Evolutionary conservation across 2,329 filamentous ascomycete genomes (phyloP).

Genomic region (Penicillium sp.): DNA sequence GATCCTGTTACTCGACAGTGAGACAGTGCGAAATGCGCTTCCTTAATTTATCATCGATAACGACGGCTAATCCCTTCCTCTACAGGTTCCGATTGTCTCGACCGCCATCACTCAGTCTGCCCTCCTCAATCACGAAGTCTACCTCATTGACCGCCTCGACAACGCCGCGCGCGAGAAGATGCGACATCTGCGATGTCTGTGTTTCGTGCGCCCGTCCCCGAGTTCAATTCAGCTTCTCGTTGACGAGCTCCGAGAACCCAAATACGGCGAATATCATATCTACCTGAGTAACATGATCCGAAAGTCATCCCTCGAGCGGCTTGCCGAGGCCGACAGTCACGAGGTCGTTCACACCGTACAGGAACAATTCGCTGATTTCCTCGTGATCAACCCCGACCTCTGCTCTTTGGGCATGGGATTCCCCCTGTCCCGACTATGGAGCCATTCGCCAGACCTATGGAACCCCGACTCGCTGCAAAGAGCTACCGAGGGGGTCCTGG

Average conservation of each 20-base stretch:
- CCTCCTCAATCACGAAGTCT: slow-evolving; percentile 93
- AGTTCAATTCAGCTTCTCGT: slow-evolving; percentile 92
- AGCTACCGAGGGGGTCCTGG: slow-evolving; percentile 81
- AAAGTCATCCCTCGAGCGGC: slow-evolving; percentile 88
- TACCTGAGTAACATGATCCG: slow-evolving; percentile 98
- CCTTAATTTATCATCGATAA: slow-evolving; percentile 4
- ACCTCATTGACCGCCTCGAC: slow-evolving; percentile 93
- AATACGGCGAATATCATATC: slow-evolving; percentile 95
- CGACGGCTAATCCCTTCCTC: slow-evolving; percentile 24
- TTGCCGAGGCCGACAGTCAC: slow-evolving; percentile 95
- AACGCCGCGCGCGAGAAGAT: slow-evolving; percentile 92
- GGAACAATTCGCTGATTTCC: slow-evolving; percentile 94
- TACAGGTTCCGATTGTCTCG: slow-evolving; percentile 79
- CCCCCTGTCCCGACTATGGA: slow-evolving; percentile 77
- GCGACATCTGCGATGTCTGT: slow-evolving; percentile 91
- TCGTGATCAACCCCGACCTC: slow-evolving; percentile 91
- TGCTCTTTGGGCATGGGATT: slow-evolving; percentile 75
- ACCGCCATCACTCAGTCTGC: slow-evolving; percentile 94
- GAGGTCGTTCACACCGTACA: slow-evolving; percentile 93
- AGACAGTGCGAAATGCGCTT: slow-evolving; percentile 66
- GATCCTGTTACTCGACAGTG: slow-evolving; percentile 87
- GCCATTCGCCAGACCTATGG: slow-evolving; percentile 78
- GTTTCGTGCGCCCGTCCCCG: slow-evolving; percentile 86
- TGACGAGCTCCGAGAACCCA: slow-evolving; percentile 92
- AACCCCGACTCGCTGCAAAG: slow-evolving; percentile 83